Conservation (phyloP, 495 filamentous ascomycete genomes). For the Penicillium roqueforti region DNA sequence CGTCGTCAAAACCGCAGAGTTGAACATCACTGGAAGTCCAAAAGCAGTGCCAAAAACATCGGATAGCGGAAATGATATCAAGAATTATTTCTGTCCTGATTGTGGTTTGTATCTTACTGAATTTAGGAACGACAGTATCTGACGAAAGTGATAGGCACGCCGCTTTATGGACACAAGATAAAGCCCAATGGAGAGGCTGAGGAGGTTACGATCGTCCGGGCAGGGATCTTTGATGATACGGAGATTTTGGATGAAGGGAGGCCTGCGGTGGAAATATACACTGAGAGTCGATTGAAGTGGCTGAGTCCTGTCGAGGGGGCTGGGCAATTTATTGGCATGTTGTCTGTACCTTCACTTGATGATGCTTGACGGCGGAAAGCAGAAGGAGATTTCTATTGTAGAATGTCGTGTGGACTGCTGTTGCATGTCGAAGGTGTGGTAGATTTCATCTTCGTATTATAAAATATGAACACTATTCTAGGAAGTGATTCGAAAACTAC, state of each 20-base stretch:
- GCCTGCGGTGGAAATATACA: constrained; percentile 31
- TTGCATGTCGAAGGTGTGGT: no score
- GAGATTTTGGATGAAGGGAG: constrained; percentile 20
- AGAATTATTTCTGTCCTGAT: constrained; percentile 37
- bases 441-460: no score
- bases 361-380: no score
- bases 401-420: no score
- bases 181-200: constrained; percentile 15
- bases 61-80: constrained; percentile 34
- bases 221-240: constrained; percentile 34
- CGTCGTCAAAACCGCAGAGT: constrained; percentile 21
- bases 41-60: constrained; percentile 31
- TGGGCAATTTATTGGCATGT: constrained; percentile 28
- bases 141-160: constrained; percentile 26
- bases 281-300: constrained; percentile 25
- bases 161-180: constrained; percentile 28
- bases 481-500: neutral
- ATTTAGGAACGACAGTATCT: constrained; percentile 5
- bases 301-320: constrained; percentile 26
- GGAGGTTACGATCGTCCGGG: constrained; percentile 27
- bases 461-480: no score
- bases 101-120: constrained; percentile 28
- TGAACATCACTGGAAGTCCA: constrained; percentile 28
- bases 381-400: no score
- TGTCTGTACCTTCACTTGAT: neutral